phyloP scores from a whole-genome alignment of 1,284 basidiomycete species.

The Sanghuangporus baumii region DNA sequence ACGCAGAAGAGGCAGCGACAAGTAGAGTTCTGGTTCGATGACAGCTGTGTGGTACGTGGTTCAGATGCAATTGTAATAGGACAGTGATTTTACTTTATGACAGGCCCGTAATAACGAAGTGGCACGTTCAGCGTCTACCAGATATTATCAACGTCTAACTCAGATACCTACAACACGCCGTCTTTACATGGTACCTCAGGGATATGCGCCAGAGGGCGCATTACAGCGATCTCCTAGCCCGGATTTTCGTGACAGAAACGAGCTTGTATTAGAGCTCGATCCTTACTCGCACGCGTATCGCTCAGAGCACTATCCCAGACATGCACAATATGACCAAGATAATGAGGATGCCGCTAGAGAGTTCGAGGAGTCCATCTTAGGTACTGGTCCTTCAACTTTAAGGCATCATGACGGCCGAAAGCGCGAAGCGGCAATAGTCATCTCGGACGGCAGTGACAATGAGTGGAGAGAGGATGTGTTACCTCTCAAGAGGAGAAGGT shows the following conservation, averaged over 20 bases:
- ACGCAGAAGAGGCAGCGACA: slow-evolving; percentile 66
- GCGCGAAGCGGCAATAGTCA: slow-evolving; percentile 38
- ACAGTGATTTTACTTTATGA: not conserved
- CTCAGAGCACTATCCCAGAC: slow-evolving; percentile 23
- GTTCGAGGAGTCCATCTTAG: slow-evolving; percentile 37
- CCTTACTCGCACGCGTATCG: slow-evolving; percentile 7
- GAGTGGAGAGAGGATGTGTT: slow-evolving; percentile 26
- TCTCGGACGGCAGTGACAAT: slow-evolving; percentile 45
- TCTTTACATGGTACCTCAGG: slow-evolving; percentile 29
- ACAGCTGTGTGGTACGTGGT: slow-evolving; percentile 48
- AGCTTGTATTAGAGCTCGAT: slow-evolving; percentile 24
- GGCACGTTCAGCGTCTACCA: slow-evolving; percentile 54
- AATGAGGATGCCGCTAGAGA: slow-evolving; percentile 39
- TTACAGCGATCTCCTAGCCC: slow-evolving; percentile 32
- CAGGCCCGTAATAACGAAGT: slow-evolving; percentile 64
- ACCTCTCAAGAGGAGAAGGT: slow-evolving; percentile 46
- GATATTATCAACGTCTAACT: slow-evolving; percentile 59
- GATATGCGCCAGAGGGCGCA: slow-evolving; percentile 27
- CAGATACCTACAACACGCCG: slow-evolving; percentile 47
- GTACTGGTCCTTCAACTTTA: slow-evolving; percentile 17
- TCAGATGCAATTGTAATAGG: slow-evolving; percentile 1
- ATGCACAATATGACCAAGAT: slow-evolving; percentile 23
- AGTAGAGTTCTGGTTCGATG: slow-evolving; percentile 65
- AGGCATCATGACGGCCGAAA: slow-evolving; percentile 32
- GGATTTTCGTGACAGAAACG: slow-evolving; percentile 23